Base-by-base conservation (phyloP, 2,329 filamentous ascomycete species). In the Fusarium oxysporum region DNA sequence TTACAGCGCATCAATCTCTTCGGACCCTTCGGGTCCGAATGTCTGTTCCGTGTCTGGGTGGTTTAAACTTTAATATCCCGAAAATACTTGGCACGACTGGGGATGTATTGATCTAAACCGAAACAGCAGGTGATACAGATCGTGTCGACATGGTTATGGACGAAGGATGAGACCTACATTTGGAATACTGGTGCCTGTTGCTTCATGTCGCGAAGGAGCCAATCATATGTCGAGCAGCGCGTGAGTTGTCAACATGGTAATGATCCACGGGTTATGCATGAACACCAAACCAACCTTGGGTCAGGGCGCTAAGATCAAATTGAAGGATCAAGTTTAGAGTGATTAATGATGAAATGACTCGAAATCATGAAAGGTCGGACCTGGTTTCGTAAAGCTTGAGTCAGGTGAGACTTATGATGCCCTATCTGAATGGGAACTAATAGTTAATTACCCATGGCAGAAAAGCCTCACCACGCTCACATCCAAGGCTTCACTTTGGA, bases 401-500 rank as follows among this genome's bases (percentile, higher is more conserved):
- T 19, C 11, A 25, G 8, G 2, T 19, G 8, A 32, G 11, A 32
- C 1, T 3, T 3, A 6, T n/a, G 19, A 5, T 28, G 8, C 16
- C 3, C 5, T 3, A 11, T 17, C n/a, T 1, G 9, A 11, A 13
- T 11, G 9, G 0, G 9, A 5, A 16, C 14, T 17, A 4, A 4
- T 43, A 0, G 8, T 6, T 4, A 6, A 14, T 23, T 11, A 16
- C 9, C 0, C 1, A 8, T 5, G 6, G 13, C 21, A n/a, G 1
- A 16, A 43, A 2, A 4, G 1, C 6, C 6, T 6, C 2, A 9
- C 2, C 7, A 16, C 3, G 5, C 1, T 7, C 9, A 3, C 3
- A 17, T 13, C 2, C 7, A 17, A 4, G 0, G 6, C 0, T 19
- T 28, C 2, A 28, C 8, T 7, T 14, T 21, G 2, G 1, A 14